Conservation (phyloP, 2,329 filamentous ascomycete species). For the Colletotrichum orbiculare region DNA sequence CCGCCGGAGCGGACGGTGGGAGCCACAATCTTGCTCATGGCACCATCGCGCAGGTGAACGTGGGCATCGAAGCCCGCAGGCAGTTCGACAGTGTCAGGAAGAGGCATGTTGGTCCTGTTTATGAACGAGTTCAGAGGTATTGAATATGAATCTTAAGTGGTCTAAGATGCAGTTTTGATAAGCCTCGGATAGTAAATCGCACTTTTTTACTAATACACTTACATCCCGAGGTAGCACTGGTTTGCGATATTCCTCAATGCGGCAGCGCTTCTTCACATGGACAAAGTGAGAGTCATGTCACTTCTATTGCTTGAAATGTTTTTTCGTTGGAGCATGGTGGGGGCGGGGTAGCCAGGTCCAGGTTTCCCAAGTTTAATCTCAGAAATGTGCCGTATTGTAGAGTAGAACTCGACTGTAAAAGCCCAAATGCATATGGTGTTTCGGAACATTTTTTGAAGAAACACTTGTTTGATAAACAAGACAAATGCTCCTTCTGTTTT, state of each 20-base stretch:
- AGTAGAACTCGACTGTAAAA: neutral
- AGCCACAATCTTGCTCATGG: constrained; percentile 67
- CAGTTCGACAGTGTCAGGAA: constrained; percentile 56
- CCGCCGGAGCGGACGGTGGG: constrained; percentile 68
- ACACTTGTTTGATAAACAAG: too few species aligned
- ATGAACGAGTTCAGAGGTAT: too few species aligned
- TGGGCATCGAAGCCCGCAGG: constrained; percentile 75
- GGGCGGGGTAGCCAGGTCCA: constrained; percentile 30
- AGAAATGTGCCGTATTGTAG: neutral
- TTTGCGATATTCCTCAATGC: too few species aligned
- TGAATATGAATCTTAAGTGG: too few species aligned
- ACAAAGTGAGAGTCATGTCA: neutral
- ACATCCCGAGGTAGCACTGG: too few species aligned
- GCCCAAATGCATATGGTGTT: neutral
- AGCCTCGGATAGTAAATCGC: too few species aligned
- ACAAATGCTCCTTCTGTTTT: too few species aligned
- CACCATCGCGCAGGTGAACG: constrained; percentile 77
- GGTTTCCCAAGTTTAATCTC: constrained; percentile 24
- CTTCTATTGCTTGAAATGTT: constrained; percentile 28
- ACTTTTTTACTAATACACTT: too few species aligned
- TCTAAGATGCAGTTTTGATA: neutral
- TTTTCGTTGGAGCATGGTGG: constrained; percentile 36
- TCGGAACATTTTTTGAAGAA: too few species aligned
- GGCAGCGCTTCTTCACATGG: too few species aligned
- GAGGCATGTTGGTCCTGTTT: constrained; percentile 20